Evolutionary conservation across 1,139 yeast genomes (phyloP).

Genomic region (Pichia sp.): DNA sequence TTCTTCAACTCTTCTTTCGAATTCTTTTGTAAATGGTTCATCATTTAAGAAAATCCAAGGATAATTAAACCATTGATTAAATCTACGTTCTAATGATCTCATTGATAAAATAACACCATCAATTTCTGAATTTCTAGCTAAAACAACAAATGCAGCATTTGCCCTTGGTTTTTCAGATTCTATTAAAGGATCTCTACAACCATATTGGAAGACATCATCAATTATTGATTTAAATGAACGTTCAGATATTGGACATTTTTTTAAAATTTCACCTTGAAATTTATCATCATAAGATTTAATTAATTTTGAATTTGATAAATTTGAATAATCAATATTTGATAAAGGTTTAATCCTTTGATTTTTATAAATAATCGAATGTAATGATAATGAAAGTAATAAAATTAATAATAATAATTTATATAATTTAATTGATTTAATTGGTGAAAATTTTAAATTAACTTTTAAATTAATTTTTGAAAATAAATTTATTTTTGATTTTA

Average conservation of each 20-base stretch:
- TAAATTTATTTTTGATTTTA: no score
- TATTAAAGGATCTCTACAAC: conserved; percentile 41
- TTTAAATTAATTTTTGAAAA: no score
- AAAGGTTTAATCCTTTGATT: not conserved
- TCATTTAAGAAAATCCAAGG: conserved; percentile 88
- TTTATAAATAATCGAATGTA: not conserved
- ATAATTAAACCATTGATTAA: conserved; percentile 84
- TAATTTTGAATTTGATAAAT: not conserved
- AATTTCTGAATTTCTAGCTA: conserved; percentile 72
- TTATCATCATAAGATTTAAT: conserved; percentile 12
- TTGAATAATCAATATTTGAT: no score
- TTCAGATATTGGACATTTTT: conserved; percentile 28
- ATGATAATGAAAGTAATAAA: not conserved
- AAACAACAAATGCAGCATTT: conserved; percentile 77
- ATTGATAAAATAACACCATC: conserved; percentile 65
- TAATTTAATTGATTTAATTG: not conserved
- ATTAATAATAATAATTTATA: not conserved
- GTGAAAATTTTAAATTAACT: no score
- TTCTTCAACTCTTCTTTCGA: conserved; percentile 43
- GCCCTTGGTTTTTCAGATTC: conserved; percentile 36
- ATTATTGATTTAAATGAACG: conserved; percentile 29
- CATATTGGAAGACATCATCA: conserved; percentile 45
- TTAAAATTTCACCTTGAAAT: conserved; percentile 14
- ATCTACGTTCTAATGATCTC: conserved; percentile 71
- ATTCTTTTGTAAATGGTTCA: conserved; percentile 60